Evolutionary conservation across 768 basidiomycete genomes (phyloP).

Genomic region (Suillus subaureus): DNA sequence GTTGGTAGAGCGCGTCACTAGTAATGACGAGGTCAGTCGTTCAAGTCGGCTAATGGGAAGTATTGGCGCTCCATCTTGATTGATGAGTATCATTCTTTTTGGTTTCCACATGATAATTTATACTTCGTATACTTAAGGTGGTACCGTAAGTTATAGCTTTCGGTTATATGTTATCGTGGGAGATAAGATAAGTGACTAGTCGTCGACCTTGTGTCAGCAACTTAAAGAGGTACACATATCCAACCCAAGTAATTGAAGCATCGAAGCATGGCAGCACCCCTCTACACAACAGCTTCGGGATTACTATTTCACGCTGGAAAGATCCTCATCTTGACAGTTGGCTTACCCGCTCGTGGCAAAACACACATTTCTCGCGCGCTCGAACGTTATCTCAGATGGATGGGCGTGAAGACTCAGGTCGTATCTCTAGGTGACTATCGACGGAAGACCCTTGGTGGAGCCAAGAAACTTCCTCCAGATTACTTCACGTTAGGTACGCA

Average conservation of each 20-base stretch:
- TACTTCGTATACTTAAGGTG: too few relatives aligned
- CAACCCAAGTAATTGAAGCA: neutral
- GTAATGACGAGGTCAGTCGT: constrained; percentile 49
- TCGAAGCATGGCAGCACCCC: constrained; percentile 82
- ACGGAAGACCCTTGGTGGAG: constrained; percentile 84
- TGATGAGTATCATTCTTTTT: too few relatives aligned
- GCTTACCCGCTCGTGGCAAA: constrained; percentile 92
- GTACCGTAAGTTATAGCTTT: too few relatives aligned
- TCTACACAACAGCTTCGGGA: constrained; percentile 91
- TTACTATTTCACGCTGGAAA: constrained; percentile 92
- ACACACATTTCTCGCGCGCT: constrained; percentile 95
- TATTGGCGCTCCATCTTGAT: too few relatives aligned
- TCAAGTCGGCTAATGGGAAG: constrained; percentile 44
- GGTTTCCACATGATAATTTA: too few relatives aligned
- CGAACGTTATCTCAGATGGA: constrained; percentile 98
- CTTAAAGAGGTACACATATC: neutral
- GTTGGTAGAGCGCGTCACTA: constrained; percentile 55
- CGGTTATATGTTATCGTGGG: neutral
- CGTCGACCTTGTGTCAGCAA: neutral
- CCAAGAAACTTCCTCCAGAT: constrained; percentile 85
- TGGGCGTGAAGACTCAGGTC: constrained; percentile 94
- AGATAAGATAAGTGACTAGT: constrained; percentile 2
- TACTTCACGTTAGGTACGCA: constrained; percentile 83
- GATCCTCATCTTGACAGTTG: constrained; percentile 90
- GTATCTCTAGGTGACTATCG: constrained; percentile 96